A percentile compares a stretch with the other conserved stretches of the same genome.
These are phyloP conservation scores for Cyclotella sp. DNA, from an alignment of 108 stramenopile genomes.

Conservation along the genomic window DNA sequence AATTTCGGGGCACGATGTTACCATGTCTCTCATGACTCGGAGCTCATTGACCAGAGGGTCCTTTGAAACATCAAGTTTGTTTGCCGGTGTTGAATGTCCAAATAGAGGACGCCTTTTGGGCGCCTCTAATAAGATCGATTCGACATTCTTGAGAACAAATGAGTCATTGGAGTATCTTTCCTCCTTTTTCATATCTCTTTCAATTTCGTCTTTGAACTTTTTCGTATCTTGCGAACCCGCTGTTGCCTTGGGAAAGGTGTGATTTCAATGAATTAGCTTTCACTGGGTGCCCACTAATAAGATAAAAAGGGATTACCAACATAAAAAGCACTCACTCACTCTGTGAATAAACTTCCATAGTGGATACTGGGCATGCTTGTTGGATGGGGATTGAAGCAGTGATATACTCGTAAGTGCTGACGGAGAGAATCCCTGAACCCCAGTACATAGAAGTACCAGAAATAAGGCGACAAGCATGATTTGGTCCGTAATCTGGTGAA, in stretches of 20 bases:
- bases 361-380: background rate
- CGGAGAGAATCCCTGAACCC: background rate
- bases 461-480: background rate
- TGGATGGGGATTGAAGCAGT: background rate
- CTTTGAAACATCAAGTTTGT: slow-evolving; percentile 62
- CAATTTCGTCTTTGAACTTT: background rate
- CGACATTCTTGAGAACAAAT: slow-evolving; percentile 26
- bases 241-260: background rate
- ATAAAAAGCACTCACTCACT: background rate
- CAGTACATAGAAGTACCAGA: background rate
- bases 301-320: background rate
- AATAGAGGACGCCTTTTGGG: slow-evolving; percentile 44
- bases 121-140: slow-evolving; percentile 15
- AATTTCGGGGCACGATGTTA: slow-evolving; percentile 20
- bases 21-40: slow-evolving; percentile 31
- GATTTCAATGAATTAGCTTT: background rate
- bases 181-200: background rate
- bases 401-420: background rate
- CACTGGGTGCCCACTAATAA: background rate
- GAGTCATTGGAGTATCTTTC: slow-evolving; percentile 1
- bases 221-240: background rate
- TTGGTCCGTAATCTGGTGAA: background rate
- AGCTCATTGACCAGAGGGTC: slow-evolving; percentile 30
- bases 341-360: background rate
- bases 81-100: slow-evolving; percentile 31